phyloP scores from a whole-genome alignment of 2,329 filamentous ascomycete genomes.

The Polychaeton citri region DNA sequence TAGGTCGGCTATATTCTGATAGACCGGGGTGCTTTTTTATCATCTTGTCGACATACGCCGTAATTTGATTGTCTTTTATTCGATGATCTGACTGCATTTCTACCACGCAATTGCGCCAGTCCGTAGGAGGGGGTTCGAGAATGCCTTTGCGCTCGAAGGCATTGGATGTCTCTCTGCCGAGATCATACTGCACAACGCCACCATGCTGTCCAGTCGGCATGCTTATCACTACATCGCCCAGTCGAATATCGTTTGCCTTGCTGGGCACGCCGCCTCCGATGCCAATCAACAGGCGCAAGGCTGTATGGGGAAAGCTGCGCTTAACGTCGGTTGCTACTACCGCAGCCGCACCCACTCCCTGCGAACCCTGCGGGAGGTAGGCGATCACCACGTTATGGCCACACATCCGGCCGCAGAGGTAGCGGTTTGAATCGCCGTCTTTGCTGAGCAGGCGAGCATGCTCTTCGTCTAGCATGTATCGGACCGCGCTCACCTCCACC shows the following conservation, averaged over 20 bases:
- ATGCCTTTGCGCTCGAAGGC: not conserved
- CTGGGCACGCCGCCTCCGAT: conserved; percentile 14
- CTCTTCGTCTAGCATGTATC: no score
- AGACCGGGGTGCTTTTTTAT: not conserved
- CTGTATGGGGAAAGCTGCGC: conserved; percentile 3
- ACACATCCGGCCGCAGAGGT: conserved; percentile 7
- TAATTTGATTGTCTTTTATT: not conserved
- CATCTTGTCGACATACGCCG: not conserved
- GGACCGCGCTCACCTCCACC: no score
- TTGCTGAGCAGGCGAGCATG: no score
- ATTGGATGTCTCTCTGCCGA: conserved; percentile 5
- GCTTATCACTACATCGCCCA: conserved; percentile 17
- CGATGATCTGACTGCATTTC: not conserved
- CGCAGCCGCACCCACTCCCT: conserved; percentile 7
- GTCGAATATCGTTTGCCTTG: conserved; percentile 11
- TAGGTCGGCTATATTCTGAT: not conserved
- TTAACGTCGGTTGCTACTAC: conserved; percentile 1
- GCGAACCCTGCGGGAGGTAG: conserved; percentile 5
- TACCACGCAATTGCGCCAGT: not conserved
- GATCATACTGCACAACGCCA: conserved; percentile 16
- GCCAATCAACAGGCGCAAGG: conserved; percentile 8
- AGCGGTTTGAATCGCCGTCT: conserved; percentile 6
- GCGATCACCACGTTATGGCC: conserved; percentile 13
- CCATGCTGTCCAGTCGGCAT: conserved; percentile 7
- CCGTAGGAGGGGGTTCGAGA: not conserved